Evolutionary conservation across 2,329 filamentous ascomycete species (phyloP), one percentile per base, ranked within the genome.

Genomic region (Alternaria atra): DNA sequence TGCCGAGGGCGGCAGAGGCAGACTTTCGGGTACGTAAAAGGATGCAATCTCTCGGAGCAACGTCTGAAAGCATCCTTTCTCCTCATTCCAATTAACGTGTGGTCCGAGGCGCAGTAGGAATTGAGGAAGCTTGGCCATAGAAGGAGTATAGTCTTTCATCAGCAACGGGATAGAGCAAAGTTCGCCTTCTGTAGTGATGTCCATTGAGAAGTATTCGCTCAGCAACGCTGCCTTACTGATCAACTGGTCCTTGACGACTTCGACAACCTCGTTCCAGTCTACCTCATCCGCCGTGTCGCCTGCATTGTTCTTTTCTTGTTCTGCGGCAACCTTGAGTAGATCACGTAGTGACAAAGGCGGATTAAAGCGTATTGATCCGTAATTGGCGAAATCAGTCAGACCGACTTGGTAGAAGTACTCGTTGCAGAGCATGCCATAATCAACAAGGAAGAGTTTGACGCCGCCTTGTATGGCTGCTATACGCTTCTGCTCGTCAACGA

Each of bases 361-460:
- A 50, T 89, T 87, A 71, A 99, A 93, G 10, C 87, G 88, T 60
- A 99, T 93, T 23, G 84, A 79, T 3, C 95, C 95, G 73, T 97
- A 97, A 76, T 99, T 99, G 2, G 91, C 93, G 79, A 99, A 99
- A 74, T 99, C 93, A 0, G 93, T 97, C 35, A 99, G 85, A 0
- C 93, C 94, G 20, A 98, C 82, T 80, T 99, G 95, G 80, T 99
- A 99, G 77, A 98, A 96, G 77, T 94, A 96, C 71, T 98, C 94
- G 63, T 89, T 91, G 76, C 79, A 91, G 1, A 91, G 82, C 75
- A 94, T 89, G 10, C 93, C 95, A 73, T 99, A 99, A 79, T 99
- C 95, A 53, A 99, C 85, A 23, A 99, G 86, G 77, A 91, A 97
- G 7, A 99, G 86, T 75, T 94, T 97, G 8, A 98, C 91, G 13